Base-by-base conservation (phyloP, 345 rosid species). In the Cardamine resedifolia region DNA sequence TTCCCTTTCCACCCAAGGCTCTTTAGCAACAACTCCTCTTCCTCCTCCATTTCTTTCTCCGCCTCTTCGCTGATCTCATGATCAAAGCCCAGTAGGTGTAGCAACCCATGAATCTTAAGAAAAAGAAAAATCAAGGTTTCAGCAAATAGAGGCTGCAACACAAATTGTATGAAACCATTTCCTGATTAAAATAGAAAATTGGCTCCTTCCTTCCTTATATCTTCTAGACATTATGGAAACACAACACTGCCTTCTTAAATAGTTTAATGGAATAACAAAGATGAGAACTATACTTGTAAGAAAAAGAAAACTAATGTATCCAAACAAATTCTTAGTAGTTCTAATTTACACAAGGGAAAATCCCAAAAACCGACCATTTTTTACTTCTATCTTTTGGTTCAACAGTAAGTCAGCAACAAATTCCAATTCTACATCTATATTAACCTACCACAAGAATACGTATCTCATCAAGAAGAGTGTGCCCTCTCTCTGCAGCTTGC, bases 1-100 rank as follows among this genome's bases (percentile, higher is more conserved):
- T 95, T 95, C 36, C 97, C 99, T 71, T 83, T 88, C 99, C 99
- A 91, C 27, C 93, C 96, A 63, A 95, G 96, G 75, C 83, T 85
- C 71, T 86, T 83, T 53, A 91, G 73, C 76, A 95, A 84, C 64
- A 77, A 58, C 78, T 83, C 90, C 76, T 95, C 99, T 72, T 85
- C 91, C 78, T 86, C 81, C 80, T 91, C 97, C 99, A 91, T 95
- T 82, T 95, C 97, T 79, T 81, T 80, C 82, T 95, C 97, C 58
- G 97, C 99, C 74, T 87, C 96, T 50, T 89, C 93, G 15, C 96
- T 85, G 51, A 95, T 72, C 81, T 95, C 99, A 75, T 91, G 99
- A 86, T 91, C 99, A 78, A 95, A 95, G 15, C 97, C 99, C 79
- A 95, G 64, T 63, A 95, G 87, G 82, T 89, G 99, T 66, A 91